phyloP scores from a whole-genome alignment of 2,329 filamentous ascomycete species.

The Aschersonia sp. region DNA sequence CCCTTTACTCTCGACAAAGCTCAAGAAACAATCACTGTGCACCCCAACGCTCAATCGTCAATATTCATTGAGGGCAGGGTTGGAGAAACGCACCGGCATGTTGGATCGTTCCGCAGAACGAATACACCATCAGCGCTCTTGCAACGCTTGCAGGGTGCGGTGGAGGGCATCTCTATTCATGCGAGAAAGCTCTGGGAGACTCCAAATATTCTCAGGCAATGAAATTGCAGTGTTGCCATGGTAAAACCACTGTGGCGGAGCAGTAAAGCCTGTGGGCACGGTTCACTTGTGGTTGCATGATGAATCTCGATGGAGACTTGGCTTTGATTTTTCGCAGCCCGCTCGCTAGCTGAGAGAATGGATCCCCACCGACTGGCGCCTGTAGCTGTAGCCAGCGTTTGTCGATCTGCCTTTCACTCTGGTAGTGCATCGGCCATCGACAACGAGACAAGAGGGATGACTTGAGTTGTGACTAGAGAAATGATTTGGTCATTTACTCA shows the following conservation, averaged over 20 bases:
- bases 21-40: slow-evolving; percentile 51
- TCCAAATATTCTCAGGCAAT: neutral
- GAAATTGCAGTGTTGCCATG: neutral
- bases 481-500: too few relatives aligned
- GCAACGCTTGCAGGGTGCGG: slow-evolving; percentile 16
- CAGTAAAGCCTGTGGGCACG: neutral
- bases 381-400: too few relatives aligned
- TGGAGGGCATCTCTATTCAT: neutral
- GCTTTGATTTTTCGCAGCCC: neutral
- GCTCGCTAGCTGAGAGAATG: too few relatives aligned
- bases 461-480: too few relatives aligned
- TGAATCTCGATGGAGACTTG: neutral
- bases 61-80: neutral
- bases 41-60: neutral
- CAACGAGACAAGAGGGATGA: too few relatives aligned
- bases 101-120: slow-evolving; percentile 15
- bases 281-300: neutral
- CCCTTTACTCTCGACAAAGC: slow-evolving; percentile 65
- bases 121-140: slow-evolving; percentile 15
- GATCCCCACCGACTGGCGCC: too few relatives aligned
- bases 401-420: too few relatives aligned
- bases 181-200: neutral
- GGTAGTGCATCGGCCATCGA: too few relatives aligned
- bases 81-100: slow-evolving; percentile 14
- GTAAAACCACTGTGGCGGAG: neutral